A percentile compares a stretch with the other conserved stretches of the same genome.
phyloP scores from a whole-genome alignment of 176 grass and related monocot species.

The Carex littledalei region DNA sequence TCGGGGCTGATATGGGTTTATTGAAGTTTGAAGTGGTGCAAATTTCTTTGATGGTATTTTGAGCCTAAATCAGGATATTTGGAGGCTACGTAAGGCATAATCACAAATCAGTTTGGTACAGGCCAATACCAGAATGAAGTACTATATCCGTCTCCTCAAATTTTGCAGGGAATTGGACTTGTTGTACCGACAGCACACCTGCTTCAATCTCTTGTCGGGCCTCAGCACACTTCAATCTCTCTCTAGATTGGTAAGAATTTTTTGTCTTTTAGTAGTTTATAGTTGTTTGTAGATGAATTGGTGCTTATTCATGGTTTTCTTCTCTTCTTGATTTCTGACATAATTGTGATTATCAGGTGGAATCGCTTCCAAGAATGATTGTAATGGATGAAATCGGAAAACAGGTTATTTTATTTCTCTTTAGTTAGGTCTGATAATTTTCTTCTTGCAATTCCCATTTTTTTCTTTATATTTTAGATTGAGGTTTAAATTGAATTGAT shows the following conservation, averaged over 20 bases:
- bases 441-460: background rate
- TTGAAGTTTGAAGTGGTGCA: background rate
- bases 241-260: slow-evolving; percentile 67
- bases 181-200: slow-evolving; percentile 68
- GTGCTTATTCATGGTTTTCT: slow-evolving; percentile 15
- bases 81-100: background rate
- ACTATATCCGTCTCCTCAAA: background rate
- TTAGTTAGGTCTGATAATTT: background rate
- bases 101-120: background rate
- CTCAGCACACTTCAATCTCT: slow-evolving; percentile 88
- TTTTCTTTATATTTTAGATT: background rate
- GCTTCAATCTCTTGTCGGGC: slow-evolving; percentile 86
- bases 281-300: background rate
- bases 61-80: background rate
- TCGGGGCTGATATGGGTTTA: background rate
- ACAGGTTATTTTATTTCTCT: slow-evolving; percentile 47
- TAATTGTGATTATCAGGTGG: slow-evolving; percentile 48
- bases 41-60: background rate
- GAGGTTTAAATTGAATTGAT: background rate
- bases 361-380: slow-evolving; percentile 95
- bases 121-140: background rate
- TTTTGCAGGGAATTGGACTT: slow-evolving; percentile 93
- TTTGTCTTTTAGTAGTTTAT: slow-evolving; percentile 7
- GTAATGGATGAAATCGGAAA: slow-evolving; percentile 98
- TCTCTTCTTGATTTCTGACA: slow-evolving; percentile 14